A percentile compares a stretch with the other conserved stretches of the same genome.
Conservation (phyloP, 306 rosid species). For the Quercus suber region DNA sequence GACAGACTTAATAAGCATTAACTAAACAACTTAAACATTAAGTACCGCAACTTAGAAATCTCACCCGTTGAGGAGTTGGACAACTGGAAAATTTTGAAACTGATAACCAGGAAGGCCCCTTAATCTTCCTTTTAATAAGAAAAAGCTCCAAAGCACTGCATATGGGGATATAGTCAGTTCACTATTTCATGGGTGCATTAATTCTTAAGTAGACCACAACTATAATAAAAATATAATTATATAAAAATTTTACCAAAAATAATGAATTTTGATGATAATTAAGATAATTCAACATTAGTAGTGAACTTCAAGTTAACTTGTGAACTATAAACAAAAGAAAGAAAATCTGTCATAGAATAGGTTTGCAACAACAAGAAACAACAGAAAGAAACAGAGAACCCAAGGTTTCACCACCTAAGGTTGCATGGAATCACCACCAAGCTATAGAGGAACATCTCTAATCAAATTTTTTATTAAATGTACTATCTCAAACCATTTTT, state of each 20-base stretch:
- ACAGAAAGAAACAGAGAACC: too few relatives aligned
- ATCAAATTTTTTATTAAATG: too few relatives aligned
- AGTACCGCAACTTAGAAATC: conserved; percentile 18
- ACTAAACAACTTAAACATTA: conserved; percentile 3
- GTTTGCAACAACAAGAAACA: too few relatives aligned
- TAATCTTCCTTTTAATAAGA: conserved; percentile 81
- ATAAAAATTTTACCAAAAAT: background rate
- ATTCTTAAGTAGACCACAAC: background rate
- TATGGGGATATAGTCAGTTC: conserved; percentile 29
- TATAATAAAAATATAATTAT: background rate
- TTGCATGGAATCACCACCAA: too few relatives aligned
- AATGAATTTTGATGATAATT: background rate
- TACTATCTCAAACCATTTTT: too few relatives aligned
- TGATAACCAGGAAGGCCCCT: conserved; percentile 90
- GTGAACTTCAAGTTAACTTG: background rate
- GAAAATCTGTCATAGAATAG: background rate
- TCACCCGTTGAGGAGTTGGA: conserved; percentile 70
- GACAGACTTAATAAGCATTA: background rate
- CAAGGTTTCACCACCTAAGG: too few relatives aligned
- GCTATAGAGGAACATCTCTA: too few relatives aligned
- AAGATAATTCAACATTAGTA: background rate
- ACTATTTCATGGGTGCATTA: background rate
- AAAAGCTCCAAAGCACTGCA: conserved; percentile 92
- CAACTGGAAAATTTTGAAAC: conserved; percentile 53
- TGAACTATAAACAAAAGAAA: background rate